Conservation (phyloP, 2,329 filamentous ascomycete genomes). For the Colletotrichum orbiculare region DNA sequence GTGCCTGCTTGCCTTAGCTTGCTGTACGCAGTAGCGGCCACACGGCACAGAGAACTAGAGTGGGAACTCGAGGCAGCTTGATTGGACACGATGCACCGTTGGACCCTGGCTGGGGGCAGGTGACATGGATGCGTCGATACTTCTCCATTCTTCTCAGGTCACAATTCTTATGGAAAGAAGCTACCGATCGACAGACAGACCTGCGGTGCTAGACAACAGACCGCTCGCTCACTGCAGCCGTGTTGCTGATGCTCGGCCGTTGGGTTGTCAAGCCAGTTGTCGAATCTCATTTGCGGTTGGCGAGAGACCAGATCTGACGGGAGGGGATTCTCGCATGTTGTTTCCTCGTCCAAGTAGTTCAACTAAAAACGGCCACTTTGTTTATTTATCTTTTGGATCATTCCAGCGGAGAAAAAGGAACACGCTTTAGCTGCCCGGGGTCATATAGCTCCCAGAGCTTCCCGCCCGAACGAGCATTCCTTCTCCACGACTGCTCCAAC, state of each 20-base stretch:
- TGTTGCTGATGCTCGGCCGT: constrained; percentile 8
- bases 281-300: constrained; percentile 21
- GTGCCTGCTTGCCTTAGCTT: neutral
- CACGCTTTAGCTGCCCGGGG: neutral
- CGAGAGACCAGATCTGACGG: constrained; percentile 6
- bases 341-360: neutral
- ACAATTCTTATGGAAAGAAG: neutral
- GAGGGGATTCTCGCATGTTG: neutral
- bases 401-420: constrained; percentile 8
- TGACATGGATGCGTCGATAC: constrained; percentile 23
- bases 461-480: neutral
- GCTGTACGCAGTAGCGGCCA: neutral
- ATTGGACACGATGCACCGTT: neutral
- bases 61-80: constrained; percentile 8
- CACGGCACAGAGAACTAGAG: constrained; percentile 1
- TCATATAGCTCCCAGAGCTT: neutral
- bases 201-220: too few relatives aligned
- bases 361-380: constrained; percentile 2
- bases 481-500: constrained; percentile 40
- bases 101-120: constrained; percentile 6
- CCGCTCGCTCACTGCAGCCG: too few relatives aligned
- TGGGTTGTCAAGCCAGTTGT: constrained; percentile 3
- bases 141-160: constrained; percentile 13
- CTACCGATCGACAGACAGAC: neutral
- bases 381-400: constrained; percentile 11